phyloP scores from a whole-genome alignment of 148 eudicot species.

The Silene uniflora region DNA sequence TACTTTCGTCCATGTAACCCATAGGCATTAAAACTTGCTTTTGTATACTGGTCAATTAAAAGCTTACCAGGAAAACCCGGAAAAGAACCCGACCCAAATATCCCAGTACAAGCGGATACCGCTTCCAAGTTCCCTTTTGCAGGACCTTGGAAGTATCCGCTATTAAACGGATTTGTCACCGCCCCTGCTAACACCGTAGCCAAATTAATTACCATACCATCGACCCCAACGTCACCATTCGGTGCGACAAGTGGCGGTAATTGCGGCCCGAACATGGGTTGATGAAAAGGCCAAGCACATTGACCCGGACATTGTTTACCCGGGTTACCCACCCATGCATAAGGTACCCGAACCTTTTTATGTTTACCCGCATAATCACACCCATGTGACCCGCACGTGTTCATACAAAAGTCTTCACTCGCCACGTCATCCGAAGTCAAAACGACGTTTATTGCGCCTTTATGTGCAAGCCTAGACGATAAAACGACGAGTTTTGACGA shows the following conservation, averaged over 20 bases:
- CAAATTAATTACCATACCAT: conserved; percentile 54
- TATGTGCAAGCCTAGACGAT: conserved; percentile 23
- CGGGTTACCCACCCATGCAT: conserved; percentile 63
- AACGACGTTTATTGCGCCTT: conserved; percentile 36
- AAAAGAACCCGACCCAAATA: conserved; percentile 45
- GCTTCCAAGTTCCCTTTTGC: conserved; percentile 45
- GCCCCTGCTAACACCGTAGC: conserved; percentile 55
- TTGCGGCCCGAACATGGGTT: conserved; percentile 61
- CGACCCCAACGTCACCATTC: conserved; percentile 46
- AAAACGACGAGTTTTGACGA: conserved; percentile 26
- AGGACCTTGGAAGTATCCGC: conserved; percentile 52
- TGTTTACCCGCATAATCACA: conserved; percentile 20
- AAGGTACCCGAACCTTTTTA: conserved; percentile 26
- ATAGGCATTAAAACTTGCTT: conserved; percentile 48
- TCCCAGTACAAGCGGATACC: conserved; percentile 52
- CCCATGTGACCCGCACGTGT: conserved; percentile 43
- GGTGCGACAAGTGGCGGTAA: conserved; percentile 44
- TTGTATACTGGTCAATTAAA: conserved; percentile 32
- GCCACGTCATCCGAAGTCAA: conserved; percentile 41
- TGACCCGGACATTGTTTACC: conserved; percentile 57
- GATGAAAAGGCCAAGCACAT: conserved; percentile 59
- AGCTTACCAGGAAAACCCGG: conserved; percentile 55
- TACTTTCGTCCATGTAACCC: conserved; percentile 50
- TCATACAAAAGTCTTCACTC: conserved; percentile 30
- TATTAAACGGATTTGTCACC: conserved; percentile 51